Base-by-base conservation (phyloP, 306 rosid genomes). In the Styphnolobium japonicum region DNA sequence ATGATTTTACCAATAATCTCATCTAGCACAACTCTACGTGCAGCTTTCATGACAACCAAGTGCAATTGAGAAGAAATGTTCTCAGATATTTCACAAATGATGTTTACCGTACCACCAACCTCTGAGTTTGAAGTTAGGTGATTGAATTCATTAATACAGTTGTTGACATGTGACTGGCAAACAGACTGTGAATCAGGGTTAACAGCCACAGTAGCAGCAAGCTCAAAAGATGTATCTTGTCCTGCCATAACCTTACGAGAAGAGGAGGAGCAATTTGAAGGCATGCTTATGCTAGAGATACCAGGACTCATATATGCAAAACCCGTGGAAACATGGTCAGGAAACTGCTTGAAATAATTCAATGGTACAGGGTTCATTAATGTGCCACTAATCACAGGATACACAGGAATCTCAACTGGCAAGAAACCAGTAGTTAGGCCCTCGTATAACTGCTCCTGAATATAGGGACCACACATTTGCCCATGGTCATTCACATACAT, bases 391-490 rank as follows among this genome's bases (percentile, higher is more conserved):
- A 89, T 69, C 67, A 93, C 69, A 23, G 97, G 99, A 88, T 95
- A 95, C 14, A 95, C 98, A 25, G 86, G 92, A 87, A 95, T 98
- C 75, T 90, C 98, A 23, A 87, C 88, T 0, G 99, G 99, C 94
- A 95, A 83, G 86, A 93, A 95, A 34, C 98, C 96, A 36, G 96
- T 78, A 48, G 92, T 88, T 72, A 95, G 81, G 61, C 99, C 99
- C 82, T 91, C 94, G 12, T 82, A 87, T 58, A 95, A 86, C 82
- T 95, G 99, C 80, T 90, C 89, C 85, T 90, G 88, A 62, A 93
- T 87, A 75, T 95, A 95, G 31, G 99, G 99, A 79, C 99, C 99
- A 31, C 98, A 95, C 99, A 95, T 93, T 78, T 93, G 92, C 43
- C 94, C 98, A 23, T 82, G 80, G 76, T 91, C 97, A 70, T 95